A percentile compares a stretch with the other conserved stretches of the same genome.
Conservation (phyloP, 768 basidiomycete species). For the Suillus paluster region DNA sequence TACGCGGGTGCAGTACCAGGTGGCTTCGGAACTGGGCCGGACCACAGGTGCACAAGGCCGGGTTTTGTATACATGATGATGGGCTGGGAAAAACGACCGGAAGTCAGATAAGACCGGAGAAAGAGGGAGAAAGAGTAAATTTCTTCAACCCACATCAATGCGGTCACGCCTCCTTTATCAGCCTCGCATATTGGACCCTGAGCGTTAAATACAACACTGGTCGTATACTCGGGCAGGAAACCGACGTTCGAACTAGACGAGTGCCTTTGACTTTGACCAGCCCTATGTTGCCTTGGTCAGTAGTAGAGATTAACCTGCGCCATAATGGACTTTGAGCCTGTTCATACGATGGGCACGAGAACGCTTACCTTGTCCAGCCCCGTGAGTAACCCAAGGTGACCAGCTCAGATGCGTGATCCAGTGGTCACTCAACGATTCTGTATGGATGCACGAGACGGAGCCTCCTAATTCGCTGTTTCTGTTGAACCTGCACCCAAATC, state of each 20-base stretch:
- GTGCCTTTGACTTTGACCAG: slow-evolving; percentile 57
- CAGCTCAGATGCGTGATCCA: too few relatives aligned
- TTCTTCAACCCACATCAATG: slow-evolving; percentile 58
- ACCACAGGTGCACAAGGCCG: slow-evolving; percentile 66
- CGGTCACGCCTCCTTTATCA: slow-evolving; percentile 51
- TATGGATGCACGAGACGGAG: too few relatives aligned
- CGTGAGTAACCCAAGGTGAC: too few relatives aligned
- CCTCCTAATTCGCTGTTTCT: too few relatives aligned
- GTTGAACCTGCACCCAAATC: too few relatives aligned
- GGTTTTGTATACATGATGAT: slow-evolving; percentile 64
- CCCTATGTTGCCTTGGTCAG: slow-evolving; percentile 60
- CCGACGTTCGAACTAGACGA: slow-evolving; percentile 22
- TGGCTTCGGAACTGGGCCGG: slow-evolving; percentile 30
- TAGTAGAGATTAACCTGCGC: slow-evolving; percentile 60
- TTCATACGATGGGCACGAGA: too few relatives aligned
- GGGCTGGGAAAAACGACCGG: slow-evolving; percentile 40
- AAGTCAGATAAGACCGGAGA: slow-evolving; percentile 10
- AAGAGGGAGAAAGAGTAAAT: slow-evolving; percentile 37
- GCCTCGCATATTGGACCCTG: slow-evolving; percentile 31
- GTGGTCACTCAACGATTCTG: too few relatives aligned
- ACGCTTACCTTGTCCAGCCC: too few relatives aligned
- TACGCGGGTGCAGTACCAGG: slow-evolving; percentile 53
- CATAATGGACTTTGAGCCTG: too few relatives aligned
- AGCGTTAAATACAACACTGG: slow-evolving; percentile 39
- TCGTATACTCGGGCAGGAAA: slow-evolving; percentile 37